Evolutionary conservation across 73 alveolate species (phyloP).

Genomic region (Symbiodinium pilosum): DNA sequence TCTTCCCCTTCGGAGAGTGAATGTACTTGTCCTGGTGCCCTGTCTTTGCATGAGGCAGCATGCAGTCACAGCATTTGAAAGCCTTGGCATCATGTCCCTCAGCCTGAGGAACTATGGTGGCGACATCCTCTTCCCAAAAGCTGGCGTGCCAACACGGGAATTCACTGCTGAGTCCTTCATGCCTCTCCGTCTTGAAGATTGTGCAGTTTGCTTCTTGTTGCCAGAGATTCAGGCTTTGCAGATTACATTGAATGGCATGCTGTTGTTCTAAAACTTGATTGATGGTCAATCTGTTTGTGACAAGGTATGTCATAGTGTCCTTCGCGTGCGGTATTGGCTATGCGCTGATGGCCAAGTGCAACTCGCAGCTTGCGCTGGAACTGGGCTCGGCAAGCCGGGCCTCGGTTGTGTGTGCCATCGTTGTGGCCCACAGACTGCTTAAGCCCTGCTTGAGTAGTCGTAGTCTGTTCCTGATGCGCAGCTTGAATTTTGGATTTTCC

Average conservation of each 20-base stretch:
- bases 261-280: too few species aligned
- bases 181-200: neutral
- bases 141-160: neutral
- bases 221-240: too few species aligned
- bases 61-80: too few species aligned
- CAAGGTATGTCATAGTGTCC: neutral
- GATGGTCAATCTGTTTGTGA: neutral
- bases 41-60: too few species aligned
- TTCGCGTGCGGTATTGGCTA: neutral
- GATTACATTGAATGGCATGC: too few species aligned
- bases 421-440: neutral
- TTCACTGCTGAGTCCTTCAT: neutral
- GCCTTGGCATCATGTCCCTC: too few species aligned
- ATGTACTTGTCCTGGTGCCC: too few species aligned
- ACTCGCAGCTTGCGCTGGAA: neutral
- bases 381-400: neutral
- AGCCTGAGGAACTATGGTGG: neutral
- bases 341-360: neutral
- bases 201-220: neutral
- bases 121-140: neutral
- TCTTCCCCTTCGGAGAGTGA: too few species aligned
- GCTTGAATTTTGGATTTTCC: too few species aligned
- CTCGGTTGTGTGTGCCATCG: neutral
- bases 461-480: too few species aligned
- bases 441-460: too few species aligned